Evolutionary conservation across 306 rosid genomes (phyloP).

Genomic region (Quercus ilex): DNA sequence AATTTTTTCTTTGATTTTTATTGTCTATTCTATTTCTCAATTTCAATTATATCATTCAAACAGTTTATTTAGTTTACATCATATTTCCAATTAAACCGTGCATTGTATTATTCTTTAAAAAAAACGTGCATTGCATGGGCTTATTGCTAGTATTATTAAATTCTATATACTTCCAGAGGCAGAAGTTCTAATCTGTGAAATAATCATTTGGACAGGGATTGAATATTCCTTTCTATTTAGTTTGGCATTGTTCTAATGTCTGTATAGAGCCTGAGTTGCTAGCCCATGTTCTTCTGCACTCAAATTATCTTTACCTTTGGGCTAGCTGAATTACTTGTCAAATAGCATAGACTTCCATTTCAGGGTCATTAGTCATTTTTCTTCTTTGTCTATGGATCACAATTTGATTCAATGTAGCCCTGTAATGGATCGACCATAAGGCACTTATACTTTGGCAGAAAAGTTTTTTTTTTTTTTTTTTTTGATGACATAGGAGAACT

Average conservation of each 20-base stretch:
- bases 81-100: no score
- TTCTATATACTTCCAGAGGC: neutral
- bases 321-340: neutral
- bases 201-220: neutral
- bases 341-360: neutral
- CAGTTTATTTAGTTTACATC: no score
- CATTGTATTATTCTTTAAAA: no score
- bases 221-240: neutral
- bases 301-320: neutral
- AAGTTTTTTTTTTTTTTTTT: no score
- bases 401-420: neutral
- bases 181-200: neutral
- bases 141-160: neutral
- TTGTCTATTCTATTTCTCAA: no score
- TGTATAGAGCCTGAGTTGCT: neutral
- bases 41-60: no score
- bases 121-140: no score
- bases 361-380: neutral
- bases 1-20: no score
- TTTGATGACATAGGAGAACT: no score
- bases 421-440: neutral
- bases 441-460: neutral
- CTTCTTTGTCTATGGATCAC: neutral
- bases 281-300: neutral
- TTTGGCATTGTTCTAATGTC: neutral